phyloP scores from a whole-genome alignment of 2,329 filamentous ascomycete species.

The Stachybotrys echinatus region DNA sequence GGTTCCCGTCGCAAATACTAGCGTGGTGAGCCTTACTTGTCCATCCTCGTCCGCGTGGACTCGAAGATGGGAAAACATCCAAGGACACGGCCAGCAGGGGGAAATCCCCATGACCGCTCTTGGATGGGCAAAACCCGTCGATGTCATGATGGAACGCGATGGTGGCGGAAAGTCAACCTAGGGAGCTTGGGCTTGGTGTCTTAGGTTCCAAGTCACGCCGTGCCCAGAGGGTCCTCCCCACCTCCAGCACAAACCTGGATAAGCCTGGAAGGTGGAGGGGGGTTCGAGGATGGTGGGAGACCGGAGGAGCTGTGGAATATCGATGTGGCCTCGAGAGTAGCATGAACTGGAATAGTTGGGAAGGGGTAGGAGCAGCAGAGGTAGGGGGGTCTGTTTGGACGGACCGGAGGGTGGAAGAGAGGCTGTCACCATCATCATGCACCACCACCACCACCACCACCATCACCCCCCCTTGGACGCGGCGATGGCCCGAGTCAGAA shows the following conservation, averaged over 20 bases:
- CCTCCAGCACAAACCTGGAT: constrained; percentile 1
- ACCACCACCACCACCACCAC: background rate
- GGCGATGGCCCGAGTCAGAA: background rate
- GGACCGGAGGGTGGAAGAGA: background rate
- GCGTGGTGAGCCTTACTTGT: background rate
- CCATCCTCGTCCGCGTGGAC: background rate
- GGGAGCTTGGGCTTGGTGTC: constrained; percentile 27
- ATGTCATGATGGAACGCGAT: constrained; percentile 22
- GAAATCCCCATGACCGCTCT: background rate
- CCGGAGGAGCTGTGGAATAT: no score
- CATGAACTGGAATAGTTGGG: background rate
- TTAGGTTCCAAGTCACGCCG: constrained; percentile 28
- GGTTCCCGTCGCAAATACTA: background rate
- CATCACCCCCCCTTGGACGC: background rate
- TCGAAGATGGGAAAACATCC: background rate
- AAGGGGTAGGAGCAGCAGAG: background rate
- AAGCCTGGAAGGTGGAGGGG: background rate
- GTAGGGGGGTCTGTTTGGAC: background rate
- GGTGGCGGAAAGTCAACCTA: constrained; percentile 13
- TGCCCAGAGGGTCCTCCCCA: constrained; percentile 4
- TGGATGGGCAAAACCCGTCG: constrained; percentile 3
- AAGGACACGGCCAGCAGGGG: background rate
- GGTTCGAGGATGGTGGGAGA: background rate
- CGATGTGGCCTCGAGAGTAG: background rate
- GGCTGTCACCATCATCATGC: background rate